Evolutionary conservation across 371 early-diverging fungal genomes (phyloP).

Genomic region (Mortierella sp.): DNA sequence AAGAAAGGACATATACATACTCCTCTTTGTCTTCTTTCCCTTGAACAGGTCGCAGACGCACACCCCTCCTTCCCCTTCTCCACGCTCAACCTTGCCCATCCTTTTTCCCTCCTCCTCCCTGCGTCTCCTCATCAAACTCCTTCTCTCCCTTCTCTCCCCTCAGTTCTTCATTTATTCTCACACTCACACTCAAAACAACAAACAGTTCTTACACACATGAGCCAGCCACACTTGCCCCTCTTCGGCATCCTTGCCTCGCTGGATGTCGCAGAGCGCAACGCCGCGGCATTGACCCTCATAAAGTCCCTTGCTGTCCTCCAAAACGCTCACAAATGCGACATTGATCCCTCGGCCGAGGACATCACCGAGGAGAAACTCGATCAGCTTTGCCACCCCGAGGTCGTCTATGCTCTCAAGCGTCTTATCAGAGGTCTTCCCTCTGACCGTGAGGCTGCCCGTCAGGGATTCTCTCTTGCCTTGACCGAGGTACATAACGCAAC

Average conservation of each 20-base stretch:
- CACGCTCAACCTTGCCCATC: constrained; percentile 26
- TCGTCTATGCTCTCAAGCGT: constrained; percentile 91
- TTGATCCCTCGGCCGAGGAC: constrained; percentile 40
- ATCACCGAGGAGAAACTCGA: constrained; percentile 76
- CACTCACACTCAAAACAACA: constrained; percentile 1
- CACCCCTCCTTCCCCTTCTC: constrained; percentile 22
- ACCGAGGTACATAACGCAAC: constrained; percentile 73
- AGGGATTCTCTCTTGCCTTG: constrained; percentile 95
- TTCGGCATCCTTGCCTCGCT: constrained; percentile 72
- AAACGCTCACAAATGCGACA: constrained; percentile 62
- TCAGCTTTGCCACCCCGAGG: constrained; percentile 76
- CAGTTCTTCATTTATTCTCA: background rate
- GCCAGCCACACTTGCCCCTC: constrained; percentile 57
- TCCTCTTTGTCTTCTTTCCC: background rate
- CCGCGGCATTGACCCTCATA: constrained; percentile 72
- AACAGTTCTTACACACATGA: constrained; percentile 31
- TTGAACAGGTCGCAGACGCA: constrained; percentile 26
- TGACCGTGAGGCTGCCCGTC: constrained; percentile 91
- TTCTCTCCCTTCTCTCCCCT: constrained; percentile 9
- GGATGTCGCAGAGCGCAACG: constrained; percentile 68
- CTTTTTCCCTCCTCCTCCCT: constrained; percentile 1
- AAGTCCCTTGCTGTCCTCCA: constrained; percentile 62
- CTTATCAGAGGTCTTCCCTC: constrained; percentile 91
- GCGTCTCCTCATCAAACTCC: constrained; percentile 23
- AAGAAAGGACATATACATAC: background rate